Percentiles rank a stretch among this genome's conserved stretches.
Evolutionary conservation across 1,139 yeast species (phyloP).

Genomic region (Protomyces arabidopsidicola): DNA sequence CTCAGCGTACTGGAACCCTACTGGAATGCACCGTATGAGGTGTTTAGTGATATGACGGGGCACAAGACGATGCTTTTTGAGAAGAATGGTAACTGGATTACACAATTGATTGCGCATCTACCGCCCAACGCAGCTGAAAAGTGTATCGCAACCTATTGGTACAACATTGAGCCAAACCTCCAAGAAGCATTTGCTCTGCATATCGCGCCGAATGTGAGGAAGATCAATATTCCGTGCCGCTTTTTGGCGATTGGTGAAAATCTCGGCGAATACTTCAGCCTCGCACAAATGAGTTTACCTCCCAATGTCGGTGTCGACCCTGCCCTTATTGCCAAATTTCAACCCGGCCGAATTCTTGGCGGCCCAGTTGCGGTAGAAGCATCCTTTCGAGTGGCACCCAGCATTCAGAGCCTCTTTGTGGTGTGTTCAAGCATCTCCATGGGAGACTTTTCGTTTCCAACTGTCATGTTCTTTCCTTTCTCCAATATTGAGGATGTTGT

Average conservation of each 20-base stretch:
- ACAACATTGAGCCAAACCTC: background rate
- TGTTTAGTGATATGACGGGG: background rate
- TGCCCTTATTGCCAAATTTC: background rate
- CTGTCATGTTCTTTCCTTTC: background rate
- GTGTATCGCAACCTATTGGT: background rate
- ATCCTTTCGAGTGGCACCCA: background rate
- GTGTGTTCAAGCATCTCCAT: background rate
- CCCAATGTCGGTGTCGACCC: background rate
- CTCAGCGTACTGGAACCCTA: background rate
- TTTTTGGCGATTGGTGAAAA: background rate
- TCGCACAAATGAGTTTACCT: background rate
- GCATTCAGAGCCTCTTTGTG: background rate
- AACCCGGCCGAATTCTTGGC: background rate
- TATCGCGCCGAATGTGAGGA: background rate
- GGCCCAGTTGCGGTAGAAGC: background rate
- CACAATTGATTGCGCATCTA: background rate
- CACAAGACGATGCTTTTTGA: background rate
- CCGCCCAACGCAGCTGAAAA: background rate
- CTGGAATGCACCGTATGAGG: background rate
- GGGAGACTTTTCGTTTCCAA: background rate
- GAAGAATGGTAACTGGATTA: background rate
- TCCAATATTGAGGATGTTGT: background rate
- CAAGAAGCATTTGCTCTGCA: background rate
- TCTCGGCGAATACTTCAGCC: background rate
- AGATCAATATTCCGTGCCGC: background rate